phyloP scores from a whole-genome alignment of 1,284 basidiomycete species.

The Puccinia novopanici region DNA sequence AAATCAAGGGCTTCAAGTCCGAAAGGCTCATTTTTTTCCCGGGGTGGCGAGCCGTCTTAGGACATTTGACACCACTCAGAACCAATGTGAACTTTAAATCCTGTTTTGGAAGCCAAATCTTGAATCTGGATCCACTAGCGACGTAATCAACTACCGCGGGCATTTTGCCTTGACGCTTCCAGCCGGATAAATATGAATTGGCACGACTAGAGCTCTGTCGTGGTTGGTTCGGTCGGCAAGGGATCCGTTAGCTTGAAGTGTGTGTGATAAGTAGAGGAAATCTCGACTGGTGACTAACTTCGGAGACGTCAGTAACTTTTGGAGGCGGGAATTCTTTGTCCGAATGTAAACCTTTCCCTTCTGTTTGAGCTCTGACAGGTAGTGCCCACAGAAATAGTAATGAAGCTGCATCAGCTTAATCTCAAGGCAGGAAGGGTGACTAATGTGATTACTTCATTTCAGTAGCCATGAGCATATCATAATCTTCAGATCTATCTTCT shows the following conservation, averaged over 20 bases:
- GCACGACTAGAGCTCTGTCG: constrained; percentile 73
- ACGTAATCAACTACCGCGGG: constrained; percentile 90
- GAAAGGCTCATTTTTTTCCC: constrained; percentile 88
- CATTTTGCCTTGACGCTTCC: constrained; percentile 84
- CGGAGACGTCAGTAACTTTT: constrained; percentile 83
- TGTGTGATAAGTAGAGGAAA: constrained; percentile 54
- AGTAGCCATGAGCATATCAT: constrained; percentile 90
- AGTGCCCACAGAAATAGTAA: constrained; percentile 61
- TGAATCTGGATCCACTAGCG: constrained; percentile 87
- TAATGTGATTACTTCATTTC: constrained; percentile 74
- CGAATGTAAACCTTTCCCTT: constrained; percentile 84
- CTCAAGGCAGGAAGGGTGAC: constrained; percentile 1
- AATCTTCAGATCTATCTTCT: constrained; percentile 89
- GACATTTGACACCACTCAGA: constrained; percentile 60
- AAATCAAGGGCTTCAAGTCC: constrained; percentile 82
- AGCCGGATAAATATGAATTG: constrained; percentile 77
- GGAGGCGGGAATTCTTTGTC: constrained; percentile 75
- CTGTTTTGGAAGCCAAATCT: constrained; percentile 78
- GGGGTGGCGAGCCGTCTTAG: constrained; percentile 64
- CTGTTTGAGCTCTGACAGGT: constrained; percentile 66
- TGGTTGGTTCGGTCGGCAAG: neutral
- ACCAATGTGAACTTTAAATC: constrained; percentile 55
- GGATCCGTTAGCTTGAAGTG: neutral
- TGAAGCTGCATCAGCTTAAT: constrained; percentile 25
- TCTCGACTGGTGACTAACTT: constrained; percentile 62